A percentile compares a stretch with the other conserved stretches of the same genome.
phyloP scores from a whole-genome alignment of 2,329 filamentous ascomycete species.

The Xylariales sp. region DNA sequence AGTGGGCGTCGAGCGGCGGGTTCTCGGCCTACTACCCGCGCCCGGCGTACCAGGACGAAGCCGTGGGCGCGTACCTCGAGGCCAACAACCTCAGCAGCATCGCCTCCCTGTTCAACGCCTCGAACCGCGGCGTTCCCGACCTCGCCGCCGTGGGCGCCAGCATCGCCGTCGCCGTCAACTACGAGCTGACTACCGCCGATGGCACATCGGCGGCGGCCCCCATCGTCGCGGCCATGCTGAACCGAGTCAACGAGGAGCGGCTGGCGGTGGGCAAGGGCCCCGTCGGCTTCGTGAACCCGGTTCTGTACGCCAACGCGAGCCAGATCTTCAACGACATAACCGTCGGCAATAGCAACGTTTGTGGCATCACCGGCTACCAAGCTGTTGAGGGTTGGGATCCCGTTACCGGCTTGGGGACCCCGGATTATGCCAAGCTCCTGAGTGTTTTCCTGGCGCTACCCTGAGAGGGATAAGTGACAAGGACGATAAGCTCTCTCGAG shows the following conservation, averaged over 20 bases:
- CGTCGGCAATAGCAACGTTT: constrained; percentile 20
- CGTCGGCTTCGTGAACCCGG: constrained; percentile 18
- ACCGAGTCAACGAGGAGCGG: constrained; percentile 53
- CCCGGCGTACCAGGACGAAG: constrained; percentile 45
- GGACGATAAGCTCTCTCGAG: no score
- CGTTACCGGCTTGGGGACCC: constrained; percentile 22
- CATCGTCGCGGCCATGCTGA: constrained; percentile 52
- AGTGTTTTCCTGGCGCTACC: not conserved
- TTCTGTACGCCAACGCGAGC: constrained; percentile 21
- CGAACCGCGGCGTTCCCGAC: constrained; percentile 48
- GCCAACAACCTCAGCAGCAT: no score
- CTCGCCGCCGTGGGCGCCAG: constrained; percentile 40
- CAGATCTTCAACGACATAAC: constrained; percentile 24
- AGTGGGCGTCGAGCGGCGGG: constrained; percentile 30
- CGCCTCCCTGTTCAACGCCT: no score
- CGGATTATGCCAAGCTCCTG: constrained; percentile 2
- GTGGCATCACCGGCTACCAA: constrained; percentile 19
- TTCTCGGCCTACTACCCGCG: constrained; percentile 45
- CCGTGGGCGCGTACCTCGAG: no score
- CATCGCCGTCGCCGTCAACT: constrained; percentile 33
- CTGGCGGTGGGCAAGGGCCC: constrained; percentile 14
- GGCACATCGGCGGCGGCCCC: constrained; percentile 55
- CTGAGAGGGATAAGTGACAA: no score
- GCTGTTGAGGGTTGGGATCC: constrained; percentile 26
- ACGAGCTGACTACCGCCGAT: constrained; percentile 17